Base-by-base conservation (phyloP, 352 stramenopile species). In the Phytophthora tubulina region DNA sequence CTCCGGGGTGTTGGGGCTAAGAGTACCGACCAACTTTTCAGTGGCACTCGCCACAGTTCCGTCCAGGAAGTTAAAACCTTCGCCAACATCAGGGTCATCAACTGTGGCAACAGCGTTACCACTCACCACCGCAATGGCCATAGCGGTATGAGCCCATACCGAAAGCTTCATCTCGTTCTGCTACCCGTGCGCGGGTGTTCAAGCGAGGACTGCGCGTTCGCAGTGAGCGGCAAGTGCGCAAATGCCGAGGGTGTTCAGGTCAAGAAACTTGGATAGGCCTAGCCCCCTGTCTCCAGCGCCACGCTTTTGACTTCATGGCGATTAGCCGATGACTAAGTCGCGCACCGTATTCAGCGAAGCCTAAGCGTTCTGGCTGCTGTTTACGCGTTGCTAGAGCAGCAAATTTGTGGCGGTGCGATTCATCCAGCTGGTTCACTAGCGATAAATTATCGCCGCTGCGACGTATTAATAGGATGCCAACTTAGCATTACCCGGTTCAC, bases 21-120 rank as follows among this genome's bases (percentile, higher is more conserved):
- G 45, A 5, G 65, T 65, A 10, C 50, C 46, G 14, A 75, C 38
- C 13, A 72, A 41, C 17, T 67, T 74, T 10, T 72, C 54, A 9
- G 58, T 64, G 8, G 49, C 54, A 39, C 39, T 38, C 54, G 31
- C 54, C 38, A 62, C 65, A 33, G 46, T 71, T 46, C 56, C 38
- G 53, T 62, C 44, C 13, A 69, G 27, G 48, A 63, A 68, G 27
- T 57, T 67, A 33, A 53, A 75, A 53, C 48, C 66, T 50, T 72
- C 71, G 1, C 66, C 67, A 6, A 75, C 71, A 42, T 62, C 55
- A 31, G 60, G 54, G 36, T 63, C 39, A 41, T 72, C 44, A 6
- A 6, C 15, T 31, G 56, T 54, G 7, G 56, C 56, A 35, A 63
- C n/a, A 38, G 33, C 56, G 44, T 31, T 41, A n/a, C 31, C 21